These are phyloP conservation scores for Apiotrichum brassicae DNA, from an alignment of 1,284 basidiomycete genomes.

Conservation along the genomic window DNA sequence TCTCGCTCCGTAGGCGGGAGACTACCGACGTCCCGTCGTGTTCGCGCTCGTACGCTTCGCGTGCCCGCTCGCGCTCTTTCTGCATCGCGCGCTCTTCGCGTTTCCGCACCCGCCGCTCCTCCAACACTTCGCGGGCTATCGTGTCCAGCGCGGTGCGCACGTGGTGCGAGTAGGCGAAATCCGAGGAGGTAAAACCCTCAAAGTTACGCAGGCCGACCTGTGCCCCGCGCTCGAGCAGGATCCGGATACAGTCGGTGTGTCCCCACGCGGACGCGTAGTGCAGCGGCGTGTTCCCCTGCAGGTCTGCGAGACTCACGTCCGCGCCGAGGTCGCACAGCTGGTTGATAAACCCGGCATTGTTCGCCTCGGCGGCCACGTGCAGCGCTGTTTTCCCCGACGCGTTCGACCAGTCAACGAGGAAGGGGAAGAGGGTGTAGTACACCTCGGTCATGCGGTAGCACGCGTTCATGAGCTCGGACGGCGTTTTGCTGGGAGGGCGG, in stretches of 20 bases:
- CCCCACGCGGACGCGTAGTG: slow-evolving; percentile 58
- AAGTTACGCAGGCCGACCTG: slow-evolving; percentile 74
- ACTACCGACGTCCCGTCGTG: background rate
- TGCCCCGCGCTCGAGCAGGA: slow-evolving; percentile 82
- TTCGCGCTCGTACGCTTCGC: background rate
- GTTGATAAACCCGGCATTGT: slow-evolving; percentile 75
- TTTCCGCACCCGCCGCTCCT: slow-evolving; percentile 16
- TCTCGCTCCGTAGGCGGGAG: background rate
- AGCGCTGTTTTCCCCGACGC: slow-evolving; percentile 79
- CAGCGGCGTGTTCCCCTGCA: slow-evolving; percentile 83
- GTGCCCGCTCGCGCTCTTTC: slow-evolving; percentile 10
- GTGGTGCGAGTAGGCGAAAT: slow-evolving; percentile 74
- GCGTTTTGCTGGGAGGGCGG: slow-evolving; percentile 8
- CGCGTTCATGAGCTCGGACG: slow-evolving; percentile 20
- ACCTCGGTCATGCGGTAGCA: slow-evolving; percentile 32
- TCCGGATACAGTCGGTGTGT: slow-evolving; percentile 62
- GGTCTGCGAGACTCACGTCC: slow-evolving; percentile 78
- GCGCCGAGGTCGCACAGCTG: slow-evolving; percentile 73
- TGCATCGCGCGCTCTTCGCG: slow-evolving; percentile 9
- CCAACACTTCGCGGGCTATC: slow-evolving; percentile 28
- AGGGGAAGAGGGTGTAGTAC: slow-evolving; percentile 49
- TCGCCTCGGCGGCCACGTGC: slow-evolving; percentile 78
- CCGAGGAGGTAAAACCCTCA: slow-evolving; percentile 80
- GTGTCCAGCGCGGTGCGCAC: slow-evolving; percentile 26
- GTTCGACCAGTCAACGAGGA: slow-evolving; percentile 85